phyloP scores from a whole-genome alignment of 257 asterid genomes.

The Penstemon barbatus region DNA sequence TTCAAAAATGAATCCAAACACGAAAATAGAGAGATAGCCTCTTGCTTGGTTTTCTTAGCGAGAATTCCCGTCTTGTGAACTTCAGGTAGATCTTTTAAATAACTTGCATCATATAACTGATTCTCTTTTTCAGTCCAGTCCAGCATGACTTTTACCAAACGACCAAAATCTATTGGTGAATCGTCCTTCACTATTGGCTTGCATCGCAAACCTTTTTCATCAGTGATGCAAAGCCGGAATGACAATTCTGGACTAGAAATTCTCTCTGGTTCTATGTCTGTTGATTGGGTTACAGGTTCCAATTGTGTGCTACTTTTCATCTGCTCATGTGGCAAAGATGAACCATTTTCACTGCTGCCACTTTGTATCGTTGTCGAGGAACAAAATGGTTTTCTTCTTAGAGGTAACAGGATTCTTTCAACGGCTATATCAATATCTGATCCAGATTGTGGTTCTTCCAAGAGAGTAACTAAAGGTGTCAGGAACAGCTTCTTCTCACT shows the following conservation, averaged over 20 bases:
- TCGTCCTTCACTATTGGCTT: slow-evolving; percentile 60
- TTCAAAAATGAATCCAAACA: slow-evolving; percentile 91
- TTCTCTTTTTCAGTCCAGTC: slow-evolving; percentile 86
- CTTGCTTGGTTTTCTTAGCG: slow-evolving; percentile 84
- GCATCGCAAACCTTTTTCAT: slow-evolving; percentile 62
- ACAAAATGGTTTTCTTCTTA: slow-evolving; percentile 49
- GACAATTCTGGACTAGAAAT: slow-evolving; percentile 55
- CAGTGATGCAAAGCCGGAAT: slow-evolving; percentile 66
- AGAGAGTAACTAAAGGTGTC: slow-evolving; percentile 77
- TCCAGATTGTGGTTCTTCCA: slow-evolving; percentile 77
- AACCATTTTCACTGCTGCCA: slow-evolving; percentile 42
- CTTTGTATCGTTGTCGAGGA: slow-evolving; percentile 33
- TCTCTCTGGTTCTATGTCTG: slow-evolving; percentile 49
- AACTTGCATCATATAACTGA: slow-evolving; percentile 66
- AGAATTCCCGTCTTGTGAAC: slow-evolving; percentile 75
- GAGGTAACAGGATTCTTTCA: slow-evolving; percentile 57
- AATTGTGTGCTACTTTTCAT: slow-evolving; percentile 33
- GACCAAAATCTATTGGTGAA: slow-evolving; percentile 51
- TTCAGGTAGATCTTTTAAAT: slow-evolving; percentile 76
- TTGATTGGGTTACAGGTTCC: slow-evolving; percentile 37
- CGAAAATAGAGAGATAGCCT: slow-evolving; percentile 84
- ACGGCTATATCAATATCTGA: slow-evolving; percentile 72
- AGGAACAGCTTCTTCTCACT: slow-evolving; percentile 85
- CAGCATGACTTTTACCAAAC: slow-evolving; percentile 52
- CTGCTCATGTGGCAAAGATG: slow-evolving; percentile 37